phyloP scores from a whole-genome alignment of 2,329 filamentous ascomycete species.

The Ceratocystis ficicola region DNA sequence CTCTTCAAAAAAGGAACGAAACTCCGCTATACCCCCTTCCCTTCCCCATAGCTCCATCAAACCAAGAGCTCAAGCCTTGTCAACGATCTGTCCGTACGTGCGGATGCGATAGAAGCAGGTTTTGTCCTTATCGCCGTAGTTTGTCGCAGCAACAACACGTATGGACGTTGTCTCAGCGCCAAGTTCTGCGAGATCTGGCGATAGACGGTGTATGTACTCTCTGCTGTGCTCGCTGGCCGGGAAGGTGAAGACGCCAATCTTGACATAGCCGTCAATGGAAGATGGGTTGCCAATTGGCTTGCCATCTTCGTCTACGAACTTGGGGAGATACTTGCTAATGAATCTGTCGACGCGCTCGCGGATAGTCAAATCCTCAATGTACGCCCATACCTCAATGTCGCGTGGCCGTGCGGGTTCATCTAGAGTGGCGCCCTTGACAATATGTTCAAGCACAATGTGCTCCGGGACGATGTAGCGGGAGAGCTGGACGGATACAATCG shows the following conservation, averaged over 20 bases:
- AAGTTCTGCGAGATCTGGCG: constrained; percentile 38
- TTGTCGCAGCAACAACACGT: constrained; percentile 43
- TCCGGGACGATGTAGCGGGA: constrained; percentile 49
- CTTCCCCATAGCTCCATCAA: background rate
- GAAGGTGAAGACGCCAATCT: constrained; percentile 47
- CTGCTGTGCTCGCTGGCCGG: constrained; percentile 35
- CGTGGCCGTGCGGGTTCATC: constrained; percentile 51
- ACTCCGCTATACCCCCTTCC: background rate
- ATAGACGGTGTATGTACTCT: constrained; percentile 43
- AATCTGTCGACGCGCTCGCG: constrained; percentile 35
- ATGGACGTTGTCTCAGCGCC: constrained; percentile 40
- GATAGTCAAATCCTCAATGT: constrained; percentile 38
- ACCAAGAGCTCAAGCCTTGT: constrained; percentile 5
- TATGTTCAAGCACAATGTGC: constrained; percentile 61
- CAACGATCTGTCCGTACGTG: constrained; percentile 39
- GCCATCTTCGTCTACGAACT: constrained; percentile 23
- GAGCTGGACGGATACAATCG: constrained; percentile 53
- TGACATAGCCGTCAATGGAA: constrained; percentile 36
- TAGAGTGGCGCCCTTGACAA: constrained; percentile 48
- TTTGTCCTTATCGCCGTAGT: constrained; percentile 46
- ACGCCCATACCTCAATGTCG: constrained; percentile 58
- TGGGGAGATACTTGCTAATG: constrained; percentile 33
- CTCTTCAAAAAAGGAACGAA: background rate
- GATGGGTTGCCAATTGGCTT: constrained; percentile 25
- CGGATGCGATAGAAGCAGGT: constrained; percentile 56